A percentile compares a stretch with the other conserved stretches of the same genome.
Conservation (phyloP, 2,329 filamentous ascomycete genomes). For the Aspergillus tubingensis region DNA sequence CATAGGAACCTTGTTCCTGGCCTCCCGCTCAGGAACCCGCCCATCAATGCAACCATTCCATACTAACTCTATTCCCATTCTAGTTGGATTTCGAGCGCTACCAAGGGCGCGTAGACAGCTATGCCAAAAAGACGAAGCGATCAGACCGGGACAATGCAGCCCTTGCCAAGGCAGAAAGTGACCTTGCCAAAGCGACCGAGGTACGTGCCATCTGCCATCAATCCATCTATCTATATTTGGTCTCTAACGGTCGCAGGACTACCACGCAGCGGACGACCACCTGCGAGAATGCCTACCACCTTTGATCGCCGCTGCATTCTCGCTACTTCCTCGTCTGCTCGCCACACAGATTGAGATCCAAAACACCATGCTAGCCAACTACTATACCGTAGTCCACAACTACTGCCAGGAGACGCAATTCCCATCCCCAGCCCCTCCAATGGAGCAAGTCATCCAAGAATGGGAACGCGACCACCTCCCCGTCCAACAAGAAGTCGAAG, state of each 20-base stretch:
- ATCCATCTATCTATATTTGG: not conserved
- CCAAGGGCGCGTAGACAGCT: constrained; percentile 68
- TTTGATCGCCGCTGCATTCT: constrained; percentile 69
- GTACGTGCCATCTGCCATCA: constrained; percentile 43
- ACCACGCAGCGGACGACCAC: constrained; percentile 73
- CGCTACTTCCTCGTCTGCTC: constrained; percentile 71
- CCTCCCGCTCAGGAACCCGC: not conserved
- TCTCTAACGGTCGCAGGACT: constrained; percentile 55
- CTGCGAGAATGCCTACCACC: constrained; percentile 71
- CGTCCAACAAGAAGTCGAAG: constrained; percentile 67
- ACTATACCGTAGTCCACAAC: constrained; percentile 74
- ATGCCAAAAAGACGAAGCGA: constrained; percentile 68
- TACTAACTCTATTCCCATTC: not conserved
- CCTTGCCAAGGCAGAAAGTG: constrained; percentile 70
- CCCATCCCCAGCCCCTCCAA: constrained; percentile 70
- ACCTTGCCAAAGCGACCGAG: constrained; percentile 66
- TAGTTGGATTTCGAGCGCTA: constrained; percentile 77
- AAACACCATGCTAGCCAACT: constrained; percentile 73
- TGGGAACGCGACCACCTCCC: constrained; percentile 68
- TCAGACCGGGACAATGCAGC: constrained; percentile 72
- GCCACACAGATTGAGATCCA: constrained; percentile 72
- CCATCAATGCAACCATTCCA: not conserved
- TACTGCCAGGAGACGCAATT: constrained; percentile 71
- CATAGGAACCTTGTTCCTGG: not conserved
- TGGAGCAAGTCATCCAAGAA: constrained; percentile 67